These are phyloP conservation scores for Monilinia polystroma DNA, from an alignment of 2,329 filamentous ascomycete genomes.

Conservation along the genomic window DNA sequence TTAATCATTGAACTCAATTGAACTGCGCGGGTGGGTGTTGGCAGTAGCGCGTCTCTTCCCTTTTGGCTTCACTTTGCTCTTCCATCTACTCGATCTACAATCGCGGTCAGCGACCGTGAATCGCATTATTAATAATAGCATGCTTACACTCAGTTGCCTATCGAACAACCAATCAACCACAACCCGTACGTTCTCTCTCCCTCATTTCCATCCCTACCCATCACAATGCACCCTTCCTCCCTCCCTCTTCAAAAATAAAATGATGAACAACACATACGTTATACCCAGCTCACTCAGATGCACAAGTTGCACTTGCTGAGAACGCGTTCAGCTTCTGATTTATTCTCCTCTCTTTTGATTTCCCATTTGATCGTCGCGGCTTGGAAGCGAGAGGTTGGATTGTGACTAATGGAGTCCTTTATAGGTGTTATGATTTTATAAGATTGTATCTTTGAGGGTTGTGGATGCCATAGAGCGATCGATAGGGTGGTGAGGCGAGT, in stretches of 20 bases:
- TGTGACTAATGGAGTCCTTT: neutral
- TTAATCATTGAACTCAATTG: too few relatives aligned
- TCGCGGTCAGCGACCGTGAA: too few relatives aligned
- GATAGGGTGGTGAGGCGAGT: neutral
- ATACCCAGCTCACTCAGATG: slow-evolving; percentile 25
- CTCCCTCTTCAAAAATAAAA: neutral
- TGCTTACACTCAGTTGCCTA: too few relatives aligned
- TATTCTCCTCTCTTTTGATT: neutral
- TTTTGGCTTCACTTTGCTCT: too few relatives aligned
- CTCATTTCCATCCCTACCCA: too few relatives aligned
- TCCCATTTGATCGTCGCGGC: too few relatives aligned
- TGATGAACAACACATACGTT: slow-evolving; percentile 25
- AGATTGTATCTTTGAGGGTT: neutral
- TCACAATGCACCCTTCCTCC: neutral
- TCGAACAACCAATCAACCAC: too few relatives aligned
- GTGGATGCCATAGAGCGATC: neutral
- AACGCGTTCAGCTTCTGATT: slow-evolving; percentile 24
- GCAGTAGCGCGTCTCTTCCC: too few relatives aligned
- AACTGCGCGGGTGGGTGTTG: too few relatives aligned
- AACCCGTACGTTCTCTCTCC: neutral
- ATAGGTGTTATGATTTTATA: neutral
- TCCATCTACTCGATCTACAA: too few relatives aligned
- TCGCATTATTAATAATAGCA: too few relatives aligned
- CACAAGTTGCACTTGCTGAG: slow-evolving; percentile 24
- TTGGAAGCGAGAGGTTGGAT: neutral